Evolutionary conservation across 768 basidiomycete genomes (phyloP).

Genomic region (Guyanaporus albipodus): DNA sequence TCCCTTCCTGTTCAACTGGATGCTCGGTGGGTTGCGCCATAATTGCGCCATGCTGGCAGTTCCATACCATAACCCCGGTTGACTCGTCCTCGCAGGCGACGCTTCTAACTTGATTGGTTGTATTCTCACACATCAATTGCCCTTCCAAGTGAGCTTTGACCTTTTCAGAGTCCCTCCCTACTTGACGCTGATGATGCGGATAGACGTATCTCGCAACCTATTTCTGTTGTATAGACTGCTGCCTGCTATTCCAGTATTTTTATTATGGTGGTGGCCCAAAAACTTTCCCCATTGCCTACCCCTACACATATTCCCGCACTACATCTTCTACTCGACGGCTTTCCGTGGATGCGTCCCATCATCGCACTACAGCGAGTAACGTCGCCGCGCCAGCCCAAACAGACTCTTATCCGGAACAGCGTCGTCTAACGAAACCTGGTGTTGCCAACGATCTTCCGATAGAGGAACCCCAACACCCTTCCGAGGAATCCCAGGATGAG

Average conservation of each 20-base stretch:
- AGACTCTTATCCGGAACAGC: constrained; percentile 42
- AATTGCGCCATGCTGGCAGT: constrained; percentile 6
- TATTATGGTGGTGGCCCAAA: constrained; percentile 55
- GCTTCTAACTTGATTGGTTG: constrained; percentile 90
- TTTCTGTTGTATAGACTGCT: constrained; percentile 80
- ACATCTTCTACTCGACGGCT: constrained; percentile 42
- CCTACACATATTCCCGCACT: constrained; percentile 41
- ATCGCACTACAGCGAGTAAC: constrained; percentile 70
- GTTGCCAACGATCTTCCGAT: constrained; percentile 22
- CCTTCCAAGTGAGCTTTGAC: constrained; percentile 75
- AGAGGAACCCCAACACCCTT: constrained; percentile 18
- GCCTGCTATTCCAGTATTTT: constrained; percentile 73
- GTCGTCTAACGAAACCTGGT: constrained; percentile 26
- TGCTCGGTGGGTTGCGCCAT: constrained; percentile 69
- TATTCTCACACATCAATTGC: constrained; percentile 86
- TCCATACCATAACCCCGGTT: constrained; percentile 3
- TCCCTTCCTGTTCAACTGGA: constrained; percentile 92
- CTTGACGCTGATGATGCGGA: constrained; percentile 5
- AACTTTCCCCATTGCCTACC: constrained; percentile 34
- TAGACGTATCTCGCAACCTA: constrained; percentile 91
- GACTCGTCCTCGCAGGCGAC: constrained; percentile 57
- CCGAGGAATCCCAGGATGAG: constrained; percentile 36
- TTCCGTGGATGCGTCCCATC: constrained; percentile 57
- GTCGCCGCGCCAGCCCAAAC: constrained; percentile 66
- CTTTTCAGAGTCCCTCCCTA: neutral